A percentile compares a stretch with the other conserved stretches of the same genome.
phyloP scores from a whole-genome alignment of 2,329 filamentous ascomycete genomes.

The Alternaria consortialis region DNA sequence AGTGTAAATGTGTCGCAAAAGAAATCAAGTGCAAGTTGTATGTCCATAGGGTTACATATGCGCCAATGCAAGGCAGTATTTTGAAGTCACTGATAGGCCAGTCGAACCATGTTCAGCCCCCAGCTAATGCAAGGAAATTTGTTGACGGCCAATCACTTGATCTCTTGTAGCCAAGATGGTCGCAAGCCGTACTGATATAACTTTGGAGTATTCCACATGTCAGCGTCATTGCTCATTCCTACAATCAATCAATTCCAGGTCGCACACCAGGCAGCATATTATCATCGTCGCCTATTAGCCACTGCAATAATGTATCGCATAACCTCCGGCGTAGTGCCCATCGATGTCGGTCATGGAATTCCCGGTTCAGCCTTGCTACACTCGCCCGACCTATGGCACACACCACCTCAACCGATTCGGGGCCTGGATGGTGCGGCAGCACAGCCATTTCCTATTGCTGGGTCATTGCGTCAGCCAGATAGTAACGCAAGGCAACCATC shows the following conservation, averaged over 20 bases:
- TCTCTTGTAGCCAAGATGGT: neutral
- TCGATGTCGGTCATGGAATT: neutral
- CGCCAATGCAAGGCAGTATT: neutral
- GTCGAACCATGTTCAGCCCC: neutral
- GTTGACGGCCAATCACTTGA: neutral
- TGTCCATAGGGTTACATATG: neutral
- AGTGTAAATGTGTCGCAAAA: neutral
- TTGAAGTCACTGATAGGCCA: neutral
- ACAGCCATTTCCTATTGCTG: neutral
- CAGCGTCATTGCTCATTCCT: neutral
- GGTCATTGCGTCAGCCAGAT: neutral
- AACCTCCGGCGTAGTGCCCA: rapidly evolving
- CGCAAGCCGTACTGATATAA: neutral
- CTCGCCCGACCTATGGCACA: neutral
- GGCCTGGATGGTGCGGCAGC: neutral
- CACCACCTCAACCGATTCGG: neutral
- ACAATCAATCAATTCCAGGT: neutral
- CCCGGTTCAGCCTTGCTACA: neutral
- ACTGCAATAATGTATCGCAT: neutral
- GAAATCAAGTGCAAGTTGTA: neutral
- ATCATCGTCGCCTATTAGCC: neutral
- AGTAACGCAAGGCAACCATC: neutral
- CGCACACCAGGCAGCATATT: neutral
- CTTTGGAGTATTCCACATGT: neutral
- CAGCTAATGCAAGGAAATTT: neutral